These are phyloP conservation scores for Fonsecaea multimorphosa DNA, from an alignment of 2,329 filamentous ascomycete species.

Conservation along the genomic window DNA sequence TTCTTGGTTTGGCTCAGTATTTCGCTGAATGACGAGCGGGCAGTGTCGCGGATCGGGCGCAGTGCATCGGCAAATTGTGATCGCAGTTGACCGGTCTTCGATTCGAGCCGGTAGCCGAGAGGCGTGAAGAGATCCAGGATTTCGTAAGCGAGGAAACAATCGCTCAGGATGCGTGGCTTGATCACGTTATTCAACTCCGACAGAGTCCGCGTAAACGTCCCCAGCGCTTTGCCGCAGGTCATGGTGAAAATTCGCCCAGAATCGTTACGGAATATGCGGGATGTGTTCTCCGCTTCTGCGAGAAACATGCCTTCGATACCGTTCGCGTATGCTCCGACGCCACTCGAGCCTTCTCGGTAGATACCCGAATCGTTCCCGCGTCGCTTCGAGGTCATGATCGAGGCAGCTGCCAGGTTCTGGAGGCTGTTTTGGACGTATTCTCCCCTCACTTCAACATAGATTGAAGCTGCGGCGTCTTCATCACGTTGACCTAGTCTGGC, in stretches of 20 bases:
- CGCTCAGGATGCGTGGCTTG: constrained; percentile 81
- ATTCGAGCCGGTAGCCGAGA: constrained; percentile 79
- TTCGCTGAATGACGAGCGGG: constrained; percentile 81
- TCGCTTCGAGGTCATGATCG: constrained; percentile 80
- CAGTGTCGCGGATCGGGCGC: constrained; percentile 89
- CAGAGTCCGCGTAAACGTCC: constrained; percentile 83
- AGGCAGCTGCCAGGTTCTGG: constrained; percentile 85
- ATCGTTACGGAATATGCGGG: constrained; percentile 84
- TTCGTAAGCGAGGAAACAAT: constrained; percentile 95
- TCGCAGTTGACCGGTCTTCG: constrained; percentile 84
- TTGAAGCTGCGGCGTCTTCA: constrained; percentile 75
- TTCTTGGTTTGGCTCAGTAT: constrained; percentile 82
- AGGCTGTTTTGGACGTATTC: constrained; percentile 83
- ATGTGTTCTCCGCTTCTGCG: constrained; percentile 90
- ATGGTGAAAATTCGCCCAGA: constrained; percentile 79
- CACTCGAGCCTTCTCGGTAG: constrained; percentile 87
- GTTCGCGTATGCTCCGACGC: constrained; percentile 85
- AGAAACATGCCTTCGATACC: constrained; percentile 86
- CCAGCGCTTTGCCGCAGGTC: constrained; percentile 77
- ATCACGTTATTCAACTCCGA: constrained; percentile 90
- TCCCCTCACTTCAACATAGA: constrained; percentile 85
- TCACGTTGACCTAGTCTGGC: constrained; percentile 56
- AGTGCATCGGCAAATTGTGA: constrained; percentile 80
- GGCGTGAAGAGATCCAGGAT: constrained; percentile 87
- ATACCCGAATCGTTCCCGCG: constrained; percentile 72